phyloP scores from a whole-genome alignment of 176 grass and related monocot species.

The Tillandsia leiboldiana region DNA sequence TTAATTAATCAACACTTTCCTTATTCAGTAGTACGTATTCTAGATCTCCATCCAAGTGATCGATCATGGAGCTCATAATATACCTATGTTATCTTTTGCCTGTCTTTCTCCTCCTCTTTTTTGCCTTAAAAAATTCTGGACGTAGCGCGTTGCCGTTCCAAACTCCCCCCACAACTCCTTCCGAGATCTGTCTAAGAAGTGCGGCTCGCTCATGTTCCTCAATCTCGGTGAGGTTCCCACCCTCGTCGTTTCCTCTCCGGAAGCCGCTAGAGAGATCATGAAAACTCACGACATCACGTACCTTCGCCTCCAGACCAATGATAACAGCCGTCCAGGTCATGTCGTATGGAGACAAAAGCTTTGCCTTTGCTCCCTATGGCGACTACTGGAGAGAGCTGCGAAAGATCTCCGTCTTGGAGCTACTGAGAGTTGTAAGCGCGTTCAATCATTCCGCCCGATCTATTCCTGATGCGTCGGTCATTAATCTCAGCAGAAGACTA shows the following conservation, averaged over 20 bases:
- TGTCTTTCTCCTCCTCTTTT: not conserved
- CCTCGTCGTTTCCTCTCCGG: slow-evolving; percentile 28
- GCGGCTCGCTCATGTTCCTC: slow-evolving; percentile 33
- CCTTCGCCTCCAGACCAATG: slow-evolving; percentile 19
- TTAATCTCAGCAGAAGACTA: slow-evolving; percentile 21
- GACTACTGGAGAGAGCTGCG: slow-evolving; percentile 33
- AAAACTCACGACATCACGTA: slow-evolving; percentile 18
- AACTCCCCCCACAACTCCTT: slow-evolving; percentile 28
- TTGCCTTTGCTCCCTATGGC: slow-evolving; percentile 32
- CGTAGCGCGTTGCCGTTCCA: not conserved
- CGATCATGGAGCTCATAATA: no score
- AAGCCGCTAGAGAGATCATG: slow-evolving; percentile 35
- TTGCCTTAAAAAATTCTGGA: not conserved
- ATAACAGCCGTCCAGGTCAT: slow-evolving; percentile 15
- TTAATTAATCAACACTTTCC: no score
- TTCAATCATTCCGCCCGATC: slow-evolving; percentile 20
- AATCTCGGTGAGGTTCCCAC: slow-evolving; percentile 25
- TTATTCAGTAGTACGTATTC: no score
- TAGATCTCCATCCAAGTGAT: no score
- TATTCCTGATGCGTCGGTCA: not conserved
- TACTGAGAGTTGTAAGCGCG: slow-evolving; percentile 29
- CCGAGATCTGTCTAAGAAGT: not conserved
- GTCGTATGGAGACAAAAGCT: slow-evolving; percentile 11
- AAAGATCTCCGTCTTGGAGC: slow-evolving; percentile 23
- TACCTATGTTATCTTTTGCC: no score